A percentile compares a stretch with the other conserved stretches of the same genome.
These are phyloP conservation scores for Zygoascus bituminiphila DNA, from an alignment of 805 yeast species.

Conservation along the genomic window DNA sequence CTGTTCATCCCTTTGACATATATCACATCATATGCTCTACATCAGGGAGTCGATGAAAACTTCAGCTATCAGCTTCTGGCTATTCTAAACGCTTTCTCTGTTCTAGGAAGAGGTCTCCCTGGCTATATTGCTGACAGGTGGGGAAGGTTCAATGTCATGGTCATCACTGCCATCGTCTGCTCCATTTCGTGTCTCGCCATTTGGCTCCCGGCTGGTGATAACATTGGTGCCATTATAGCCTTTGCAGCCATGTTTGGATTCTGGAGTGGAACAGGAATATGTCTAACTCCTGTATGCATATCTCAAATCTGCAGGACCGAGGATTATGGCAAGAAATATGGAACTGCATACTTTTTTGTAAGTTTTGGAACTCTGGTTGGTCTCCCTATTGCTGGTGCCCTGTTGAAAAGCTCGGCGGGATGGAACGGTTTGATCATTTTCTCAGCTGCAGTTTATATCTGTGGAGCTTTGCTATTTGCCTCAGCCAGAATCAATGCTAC, in stretches of 20 bases:
- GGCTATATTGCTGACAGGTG: conserved; percentile 45
- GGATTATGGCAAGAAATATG: conserved; percentile 62
- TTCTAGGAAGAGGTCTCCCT: conserved; percentile 48
- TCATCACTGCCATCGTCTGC: conserved; percentile 38
- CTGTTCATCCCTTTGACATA: conserved; percentile 46
- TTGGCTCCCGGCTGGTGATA: conserved; percentile 57
- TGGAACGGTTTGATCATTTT: conserved; percentile 29
- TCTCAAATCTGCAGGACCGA: conserved; percentile 54
- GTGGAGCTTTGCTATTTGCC: conserved; percentile 21
- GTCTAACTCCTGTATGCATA: conserved; percentile 63
- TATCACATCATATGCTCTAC: conserved; percentile 45
- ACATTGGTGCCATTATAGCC: conserved; percentile 36
- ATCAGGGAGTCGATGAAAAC: conserved; percentile 15
- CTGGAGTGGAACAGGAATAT: conserved; percentile 51
- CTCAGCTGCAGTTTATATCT: conserved; percentile 25
- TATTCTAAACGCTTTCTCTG: conserved; percentile 40
- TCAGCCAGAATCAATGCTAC: conserved; percentile 23
- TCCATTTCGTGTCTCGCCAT: conserved; percentile 41
- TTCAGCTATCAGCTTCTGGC: conserved; percentile 36
- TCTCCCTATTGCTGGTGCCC: conserved; percentile 31
- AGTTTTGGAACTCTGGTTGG: conserved; percentile 32
- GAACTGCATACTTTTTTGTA: conserved; percentile 48
- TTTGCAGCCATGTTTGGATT: conserved; percentile 52
- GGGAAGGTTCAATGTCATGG: conserved; percentile 54
- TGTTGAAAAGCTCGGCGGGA: conserved; percentile 18